phyloP scores from a whole-genome alignment of 352 stramenopile genomes.

The Elongisporangium anandrum region DNA sequence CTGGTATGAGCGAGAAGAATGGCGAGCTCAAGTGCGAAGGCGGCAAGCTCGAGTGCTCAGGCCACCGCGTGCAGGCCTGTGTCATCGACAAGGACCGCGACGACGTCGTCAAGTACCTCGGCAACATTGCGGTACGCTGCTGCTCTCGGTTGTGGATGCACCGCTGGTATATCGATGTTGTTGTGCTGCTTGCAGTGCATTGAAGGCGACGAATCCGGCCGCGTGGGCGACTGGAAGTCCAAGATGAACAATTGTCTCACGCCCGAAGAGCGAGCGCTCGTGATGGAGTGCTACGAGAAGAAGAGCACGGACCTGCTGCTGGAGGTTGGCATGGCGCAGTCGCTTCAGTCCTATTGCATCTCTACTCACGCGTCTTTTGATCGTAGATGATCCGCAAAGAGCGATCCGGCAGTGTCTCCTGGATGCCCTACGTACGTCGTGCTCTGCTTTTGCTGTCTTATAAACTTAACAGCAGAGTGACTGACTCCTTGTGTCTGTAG shows the following conservation, averaged over 20 bases:
- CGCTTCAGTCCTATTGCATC: background rate
- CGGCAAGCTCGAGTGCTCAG: constrained; percentile 64
- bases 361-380: constrained; percentile 1
- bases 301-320: constrained; percentile 48
- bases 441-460: background rate
- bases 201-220: constrained; percentile 69
- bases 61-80: constrained; percentile 67
- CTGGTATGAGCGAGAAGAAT: constrained; percentile 64
- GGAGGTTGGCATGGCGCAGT: constrained; percentile 17
- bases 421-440: constrained; percentile 73
- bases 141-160: constrained; percentile 1
- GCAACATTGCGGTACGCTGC: constrained; percentile 58
- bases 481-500: constrained; percentile 15
- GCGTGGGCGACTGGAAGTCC: constrained; percentile 59
- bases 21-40: constrained; percentile 57
- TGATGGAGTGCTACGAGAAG: constrained; percentile 62
- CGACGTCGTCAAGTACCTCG: constrained; percentile 74
- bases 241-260: constrained; percentile 74
- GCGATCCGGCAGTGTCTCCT: constrained; percentile 35
- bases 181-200: constrained; percentile 37
- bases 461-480: background rate
- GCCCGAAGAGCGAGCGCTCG: constrained; percentile 38
- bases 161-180: background rate
- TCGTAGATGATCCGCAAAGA: constrained; percentile 62
- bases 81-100: constrained; percentile 69